These are phyloP conservation scores for Phytophthora hybrid DNA, from an alignment of 352 stramenopile genomes.

Conservation along the genomic window DNA sequence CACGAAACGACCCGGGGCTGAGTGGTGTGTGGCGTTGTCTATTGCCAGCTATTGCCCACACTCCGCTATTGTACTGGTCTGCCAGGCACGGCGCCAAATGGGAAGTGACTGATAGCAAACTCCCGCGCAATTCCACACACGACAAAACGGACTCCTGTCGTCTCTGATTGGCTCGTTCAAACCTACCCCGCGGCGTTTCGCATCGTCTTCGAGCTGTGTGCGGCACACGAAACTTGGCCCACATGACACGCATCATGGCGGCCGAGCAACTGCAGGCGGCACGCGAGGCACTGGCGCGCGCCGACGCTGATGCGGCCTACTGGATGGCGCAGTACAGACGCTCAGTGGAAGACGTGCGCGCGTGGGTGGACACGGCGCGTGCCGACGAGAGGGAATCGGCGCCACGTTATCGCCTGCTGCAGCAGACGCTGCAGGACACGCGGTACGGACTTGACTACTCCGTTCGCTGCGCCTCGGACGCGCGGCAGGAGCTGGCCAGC, in stretches of 20 bases:
- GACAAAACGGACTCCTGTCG: background rate
- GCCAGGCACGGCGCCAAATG: conserved; percentile 23
- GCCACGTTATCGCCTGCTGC: conserved; percentile 24
- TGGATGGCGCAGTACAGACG: conserved; percentile 38
- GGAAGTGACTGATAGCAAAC: conserved; percentile 27
- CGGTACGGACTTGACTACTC: conserved; percentile 32
- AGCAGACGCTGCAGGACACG: conserved; percentile 29
- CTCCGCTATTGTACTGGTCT: background rate
- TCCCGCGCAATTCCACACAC: conserved; percentile 33
- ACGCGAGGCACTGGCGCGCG: conserved; percentile 5
- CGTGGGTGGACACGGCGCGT: background rate
- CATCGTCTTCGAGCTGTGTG: conserved; percentile 4
- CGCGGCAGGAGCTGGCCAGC: conserved; percentile 25
- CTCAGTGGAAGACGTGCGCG: background rate
- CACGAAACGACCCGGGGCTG: no score
- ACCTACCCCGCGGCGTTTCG: conserved; percentile 11
- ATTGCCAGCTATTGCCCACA: no score
- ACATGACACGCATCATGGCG: background rate
- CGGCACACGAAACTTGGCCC: background rate
- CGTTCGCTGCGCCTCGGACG: conserved; percentile 13
- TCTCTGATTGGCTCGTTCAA: conserved; percentile 14
- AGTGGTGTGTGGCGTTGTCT: no score
- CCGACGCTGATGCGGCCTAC: conserved; percentile 17
- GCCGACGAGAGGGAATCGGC: background rate
- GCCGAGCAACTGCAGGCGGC: background rate